Base-by-base conservation (phyloP, 805 yeast species). In the Jamesozyma jinghongensis region DNA sequence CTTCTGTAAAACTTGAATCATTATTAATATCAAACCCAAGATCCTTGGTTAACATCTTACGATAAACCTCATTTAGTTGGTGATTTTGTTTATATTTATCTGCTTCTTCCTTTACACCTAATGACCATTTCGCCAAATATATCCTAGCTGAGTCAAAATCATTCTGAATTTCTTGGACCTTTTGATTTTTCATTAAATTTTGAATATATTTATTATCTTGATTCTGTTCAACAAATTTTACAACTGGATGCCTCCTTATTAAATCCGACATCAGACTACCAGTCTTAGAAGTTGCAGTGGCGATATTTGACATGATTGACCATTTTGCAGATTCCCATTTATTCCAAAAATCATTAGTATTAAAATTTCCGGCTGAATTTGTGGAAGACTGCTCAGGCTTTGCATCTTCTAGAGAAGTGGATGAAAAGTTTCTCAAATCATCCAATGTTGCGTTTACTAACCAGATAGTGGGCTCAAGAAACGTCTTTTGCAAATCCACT, bases 101-200 rank as follows among this genome's bases (percentile, higher is more conserved):
- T 2, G 95, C 92, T 59, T 90, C 94, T 52, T 87, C 88, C 51
- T 90, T 92, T 8, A 92, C 92, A 22, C 85, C 85, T 51, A 85
- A 73, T 0, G 97, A 97, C 97, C 97, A 92, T 65, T 87, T 88
- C 4, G 97, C 97, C 44, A 90, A 68, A 59, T 86, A 90, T 3
- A 87, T 82, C 40, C 88, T 74, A 0, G 97, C 97, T 38, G 90
- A 79, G 55, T 88, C 97, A 57, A 88, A 92, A 47, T 90, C 97
- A 47, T 85, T 57, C 42, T 92, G 85, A 19, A 90, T 75, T 41
- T 72, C 75, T 51, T 71, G 73, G 11, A 90, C 94, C 52, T 85
- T 94, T 0, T 95, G 92, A 47, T 80, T 79, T 41, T 68, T 72
- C 33, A 90, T 66, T 46, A 83, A 60, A 39, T 73, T 73, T 50